Percentiles rank a stretch among this genome's conserved stretches.
Conservation (phyloP, 345 rosid genomes). For the Corymbia maculata region DNA sequence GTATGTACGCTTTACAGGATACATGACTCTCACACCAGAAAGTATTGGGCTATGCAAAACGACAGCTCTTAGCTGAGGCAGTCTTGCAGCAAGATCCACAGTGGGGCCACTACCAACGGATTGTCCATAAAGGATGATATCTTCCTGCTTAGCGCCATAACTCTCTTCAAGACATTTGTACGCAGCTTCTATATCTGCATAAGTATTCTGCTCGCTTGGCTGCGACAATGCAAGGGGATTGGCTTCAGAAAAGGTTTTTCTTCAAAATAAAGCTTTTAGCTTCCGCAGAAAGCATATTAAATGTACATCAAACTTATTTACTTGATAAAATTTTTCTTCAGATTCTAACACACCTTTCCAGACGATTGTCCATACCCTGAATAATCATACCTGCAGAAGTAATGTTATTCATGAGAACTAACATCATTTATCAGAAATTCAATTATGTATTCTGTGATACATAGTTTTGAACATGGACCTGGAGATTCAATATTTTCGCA, state of each 20-base stretch:
- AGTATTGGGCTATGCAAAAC: conserved; percentile 96
- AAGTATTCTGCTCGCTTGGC: conserved; percentile 99
- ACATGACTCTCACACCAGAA: conserved; percentile 97
- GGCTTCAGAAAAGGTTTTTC: background rate
- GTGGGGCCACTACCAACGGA: conserved; percentile 99
- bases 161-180: conserved; percentile 92
- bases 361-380: conserved; percentile 96
- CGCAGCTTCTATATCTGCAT: conserved; percentile 93
- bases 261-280: background rate
- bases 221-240: conserved; percentile 13
- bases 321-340: background rate
- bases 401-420: background rate
- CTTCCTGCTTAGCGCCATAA: conserved; percentile 84
- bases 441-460: background rate
- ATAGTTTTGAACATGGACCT: background rate
- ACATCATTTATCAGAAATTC: background rate
- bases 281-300: background rate
- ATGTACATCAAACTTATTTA: background rate
- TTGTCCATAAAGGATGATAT: conserved; percentile 89
- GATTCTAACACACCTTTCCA: conserved; percentile 65
- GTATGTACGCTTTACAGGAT: conserved; percentile 89
- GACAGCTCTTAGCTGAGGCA: conserved; percentile 73
- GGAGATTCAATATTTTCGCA: background rate
- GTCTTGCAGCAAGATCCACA: conserved; percentile 74
- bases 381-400: conserved; percentile 78